Conservation (phyloP, 768 basidiomycete species). For the Myochromella boudieri region DNA sequence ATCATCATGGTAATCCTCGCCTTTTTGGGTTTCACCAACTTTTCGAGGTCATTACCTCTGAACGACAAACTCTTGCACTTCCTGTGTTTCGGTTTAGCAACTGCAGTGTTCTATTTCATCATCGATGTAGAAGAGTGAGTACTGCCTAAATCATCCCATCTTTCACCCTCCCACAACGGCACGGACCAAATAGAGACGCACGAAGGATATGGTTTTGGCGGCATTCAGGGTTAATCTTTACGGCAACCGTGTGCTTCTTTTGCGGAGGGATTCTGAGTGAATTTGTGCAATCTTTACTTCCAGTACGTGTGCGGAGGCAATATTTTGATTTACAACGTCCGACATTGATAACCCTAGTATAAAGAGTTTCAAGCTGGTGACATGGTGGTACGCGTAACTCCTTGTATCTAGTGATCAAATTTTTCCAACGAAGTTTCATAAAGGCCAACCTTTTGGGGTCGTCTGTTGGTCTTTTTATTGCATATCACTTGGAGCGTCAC, state of each 20-base stretch:
- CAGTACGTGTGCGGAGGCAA: constrained; percentile 40
- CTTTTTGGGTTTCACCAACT: constrained; percentile 76
- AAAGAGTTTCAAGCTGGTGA: constrained; percentile 75
- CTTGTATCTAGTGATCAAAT: constrained; percentile 5
- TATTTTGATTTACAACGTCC: neutral
- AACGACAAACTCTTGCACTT: constrained; percentile 84
- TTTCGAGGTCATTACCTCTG: constrained; percentile 60
- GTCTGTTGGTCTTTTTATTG: constrained; percentile 59
- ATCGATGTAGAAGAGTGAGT: constrained; percentile 86
- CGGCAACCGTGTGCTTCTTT: constrained; percentile 69
- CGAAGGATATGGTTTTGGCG: constrained; percentile 89
- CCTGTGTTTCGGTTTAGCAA: constrained; percentile 72
- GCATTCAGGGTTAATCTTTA: constrained; percentile 66
- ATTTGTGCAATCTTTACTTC: constrained; percentile 75
- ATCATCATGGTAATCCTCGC: constrained; percentile 69
- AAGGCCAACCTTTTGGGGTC: constrained; percentile 83
- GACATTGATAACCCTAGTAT: constrained; percentile 43
- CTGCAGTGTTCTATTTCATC: constrained; percentile 83
- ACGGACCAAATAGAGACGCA: constrained; percentile 50
- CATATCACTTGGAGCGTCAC: constrained; percentile 71
- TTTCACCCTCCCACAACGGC: neutral
- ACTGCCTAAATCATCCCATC: too few species aligned
- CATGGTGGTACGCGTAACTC: constrained; percentile 49
- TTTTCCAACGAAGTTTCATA: neutral
- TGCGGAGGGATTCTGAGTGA: constrained; percentile 82